These are phyloP conservation scores for Syzygium oleosum DNA, from an alignment of 345 rosid species.

Conservation along the genomic window DNA sequence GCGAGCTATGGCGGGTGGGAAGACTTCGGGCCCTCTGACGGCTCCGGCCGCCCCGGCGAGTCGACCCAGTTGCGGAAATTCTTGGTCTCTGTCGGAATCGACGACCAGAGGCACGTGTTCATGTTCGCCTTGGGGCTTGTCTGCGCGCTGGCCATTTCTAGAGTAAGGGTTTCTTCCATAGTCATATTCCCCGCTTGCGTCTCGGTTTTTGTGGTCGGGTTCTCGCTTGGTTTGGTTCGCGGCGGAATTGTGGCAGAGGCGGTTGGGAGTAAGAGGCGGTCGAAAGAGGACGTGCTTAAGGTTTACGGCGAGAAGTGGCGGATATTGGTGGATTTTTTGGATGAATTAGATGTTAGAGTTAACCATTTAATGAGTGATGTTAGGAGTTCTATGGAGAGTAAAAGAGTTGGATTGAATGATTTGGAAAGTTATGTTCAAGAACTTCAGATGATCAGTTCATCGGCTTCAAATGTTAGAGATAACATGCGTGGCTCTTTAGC, in stretches of 20 bases:
- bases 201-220: conserved; percentile 47
- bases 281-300: conserved; percentile 28
- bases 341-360: conserved; percentile 34
- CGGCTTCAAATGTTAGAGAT: conserved; percentile 29
- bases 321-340: conserved; percentile 27
- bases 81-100: conserved; percentile 35
- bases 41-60: conserved; percentile 25
- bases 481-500: conserved; percentile 14
- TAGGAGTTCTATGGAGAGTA: conserved; percentile 36
- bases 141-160: conserved; percentile 44
- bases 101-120: conserved; percentile 35
- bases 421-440: conserved; percentile 31
- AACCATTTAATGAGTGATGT: conserved; percentile 26
- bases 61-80: conserved; percentile 30
- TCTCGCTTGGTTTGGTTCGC: conserved; percentile 45
- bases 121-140: conserved; percentile 38
- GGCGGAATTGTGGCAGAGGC: conserved; percentile 27
- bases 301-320: conserved; percentile 25
- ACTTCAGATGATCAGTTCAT: conserved; percentile 30
- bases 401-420: conserved; percentile 24
- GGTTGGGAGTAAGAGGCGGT: conserved; percentile 18
- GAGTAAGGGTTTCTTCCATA: conserved; percentile 47
- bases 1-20: conserved; percentile 54
- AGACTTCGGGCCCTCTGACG: conserved; percentile 20
- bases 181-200: conserved; percentile 44